phyloP scores from a whole-genome alignment of 495 filamentous ascomycete species.

The Penicillium psychrofluorescens region DNA sequence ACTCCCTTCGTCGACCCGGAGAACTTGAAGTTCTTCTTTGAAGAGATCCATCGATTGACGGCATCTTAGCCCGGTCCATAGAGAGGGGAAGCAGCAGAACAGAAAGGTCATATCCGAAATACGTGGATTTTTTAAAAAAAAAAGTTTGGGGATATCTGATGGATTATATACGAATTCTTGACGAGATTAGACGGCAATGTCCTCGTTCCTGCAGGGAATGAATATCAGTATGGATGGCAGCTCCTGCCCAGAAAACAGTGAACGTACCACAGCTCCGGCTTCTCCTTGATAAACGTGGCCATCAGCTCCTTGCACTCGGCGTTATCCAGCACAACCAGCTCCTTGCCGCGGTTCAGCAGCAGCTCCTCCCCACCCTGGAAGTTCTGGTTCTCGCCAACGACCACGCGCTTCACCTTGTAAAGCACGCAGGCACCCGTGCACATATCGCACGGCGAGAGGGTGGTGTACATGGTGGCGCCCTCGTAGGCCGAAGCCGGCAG shows the following conservation, averaged over 20 bases:
- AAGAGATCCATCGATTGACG: constrained; percentile 72
- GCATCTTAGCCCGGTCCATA: constrained; percentile 9
- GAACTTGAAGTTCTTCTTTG: constrained; percentile 83
- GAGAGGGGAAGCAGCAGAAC: not conserved
- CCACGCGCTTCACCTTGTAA: constrained; percentile 72
- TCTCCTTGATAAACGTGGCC: constrained; percentile 67
- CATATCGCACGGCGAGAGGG: constrained; percentile 84
- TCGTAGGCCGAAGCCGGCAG: constrained; percentile 64
- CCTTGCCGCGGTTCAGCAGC: constrained; percentile 61
- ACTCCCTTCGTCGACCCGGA: constrained; percentile 92
- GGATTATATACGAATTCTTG: constrained; percentile 22
- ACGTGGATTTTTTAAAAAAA: too few relatives aligned
- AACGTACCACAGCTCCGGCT: constrained; percentile 68
- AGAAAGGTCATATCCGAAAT: not conserved
- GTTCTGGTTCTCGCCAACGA: constrained; percentile 78
- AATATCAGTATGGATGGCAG: too few relatives aligned
- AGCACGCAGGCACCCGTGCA: constrained; percentile 78
- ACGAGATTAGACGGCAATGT: constrained; percentile 57
- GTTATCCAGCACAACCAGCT: constrained; percentile 67
- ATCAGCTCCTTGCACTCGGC: constrained; percentile 65
- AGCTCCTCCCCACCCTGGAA: constrained; percentile 74
- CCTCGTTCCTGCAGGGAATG: constrained; percentile 54
- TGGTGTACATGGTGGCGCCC: constrained; percentile 80
- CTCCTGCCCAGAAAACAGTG: not conserved
- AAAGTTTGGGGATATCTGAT: not conserved